Percentiles rank a stretch among this genome's conserved stretches.
phyloP scores from a whole-genome alignment of 106 monocot species.

The Dendrobium catenatum region DNA sequence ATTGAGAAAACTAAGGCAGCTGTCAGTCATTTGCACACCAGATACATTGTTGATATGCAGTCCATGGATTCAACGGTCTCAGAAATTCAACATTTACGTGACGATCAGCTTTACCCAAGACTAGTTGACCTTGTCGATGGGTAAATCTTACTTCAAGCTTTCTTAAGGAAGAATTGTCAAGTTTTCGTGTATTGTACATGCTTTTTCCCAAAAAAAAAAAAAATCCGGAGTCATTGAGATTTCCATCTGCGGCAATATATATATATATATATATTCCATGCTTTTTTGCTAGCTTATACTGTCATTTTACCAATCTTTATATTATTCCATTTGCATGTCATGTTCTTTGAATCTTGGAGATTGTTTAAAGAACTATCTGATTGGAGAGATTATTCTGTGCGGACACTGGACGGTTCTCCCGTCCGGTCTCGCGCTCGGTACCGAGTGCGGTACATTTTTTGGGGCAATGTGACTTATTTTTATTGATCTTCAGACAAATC shows the following conservation, averaged over 20 bases:
- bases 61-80: slow-evolving; percentile 92
- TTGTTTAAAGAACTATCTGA: background rate
- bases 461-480: too few relatives aligned
- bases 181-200: background rate
- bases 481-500: too few relatives aligned
- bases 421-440: too few relatives aligned
- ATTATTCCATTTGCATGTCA: background rate
- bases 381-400: too few relatives aligned
- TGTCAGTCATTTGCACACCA: slow-evolving; percentile 90
- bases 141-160: slow-evolving; percentile 30
- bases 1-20: slow-evolving; percentile 88
- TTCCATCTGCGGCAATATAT: background rate
- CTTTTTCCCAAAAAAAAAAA: background rate
- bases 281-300: background rate
- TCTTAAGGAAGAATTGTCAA: background rate
- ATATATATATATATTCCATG: too few relatives aligned
- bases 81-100: slow-evolving; percentile 89
- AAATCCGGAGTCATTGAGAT: too few relatives aligned
- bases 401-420: too few relatives aligned
- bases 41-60: slow-evolving; percentile 99
- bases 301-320: background rate
- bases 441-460: too few relatives aligned
- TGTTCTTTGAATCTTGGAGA: background rate
- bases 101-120: slow-evolving; percentile 73
- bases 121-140: slow-evolving; percentile 57